Percentiles rank a stretch among this genome's conserved stretches.
phyloP scores from a whole-genome alignment of 176 grass and related monocot genomes.

The Triticum dicoccoides region DNA sequence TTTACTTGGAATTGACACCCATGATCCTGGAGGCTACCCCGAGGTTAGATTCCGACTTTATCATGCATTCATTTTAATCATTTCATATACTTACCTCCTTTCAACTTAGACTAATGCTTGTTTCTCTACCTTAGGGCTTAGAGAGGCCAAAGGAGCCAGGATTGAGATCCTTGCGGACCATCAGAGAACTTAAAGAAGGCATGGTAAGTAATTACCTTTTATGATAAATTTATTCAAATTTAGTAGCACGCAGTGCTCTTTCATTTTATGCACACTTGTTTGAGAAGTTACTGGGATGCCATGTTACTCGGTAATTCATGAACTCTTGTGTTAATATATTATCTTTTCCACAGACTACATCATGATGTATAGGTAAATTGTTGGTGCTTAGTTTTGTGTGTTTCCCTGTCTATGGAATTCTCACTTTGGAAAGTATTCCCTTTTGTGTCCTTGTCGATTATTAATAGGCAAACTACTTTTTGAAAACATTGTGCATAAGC shows the following conservation, averaged over 20 bases:
- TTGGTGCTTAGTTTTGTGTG: background rate
- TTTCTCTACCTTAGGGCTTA: slow-evolving; percentile 45
- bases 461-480: slow-evolving; percentile 4
- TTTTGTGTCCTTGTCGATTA: background rate
- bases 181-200: slow-evolving; percentile 64
- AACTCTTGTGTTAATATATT: background rate
- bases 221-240: slow-evolving; percentile 11
- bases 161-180: slow-evolving; percentile 58
- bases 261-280: background rate
- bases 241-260: background rate
- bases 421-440: background rate
- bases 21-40: slow-evolving; percentile 76
- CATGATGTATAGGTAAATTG: background rate
- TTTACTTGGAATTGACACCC: slow-evolving; percentile 88
- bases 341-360: background rate
- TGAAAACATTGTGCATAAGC: background rate
- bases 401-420: background rate
- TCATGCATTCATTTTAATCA: background rate
- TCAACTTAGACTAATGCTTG: background rate
- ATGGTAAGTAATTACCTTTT: slow-evolving; percentile 71
- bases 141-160: slow-evolving; percentile 74
- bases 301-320: background rate
- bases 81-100: background rate
- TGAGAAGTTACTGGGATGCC: background rate
- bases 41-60: slow-evolving; percentile 39